Base-by-base conservation (phyloP, 441 rosid genomes). In the Gossypium davidsonii region DNA sequence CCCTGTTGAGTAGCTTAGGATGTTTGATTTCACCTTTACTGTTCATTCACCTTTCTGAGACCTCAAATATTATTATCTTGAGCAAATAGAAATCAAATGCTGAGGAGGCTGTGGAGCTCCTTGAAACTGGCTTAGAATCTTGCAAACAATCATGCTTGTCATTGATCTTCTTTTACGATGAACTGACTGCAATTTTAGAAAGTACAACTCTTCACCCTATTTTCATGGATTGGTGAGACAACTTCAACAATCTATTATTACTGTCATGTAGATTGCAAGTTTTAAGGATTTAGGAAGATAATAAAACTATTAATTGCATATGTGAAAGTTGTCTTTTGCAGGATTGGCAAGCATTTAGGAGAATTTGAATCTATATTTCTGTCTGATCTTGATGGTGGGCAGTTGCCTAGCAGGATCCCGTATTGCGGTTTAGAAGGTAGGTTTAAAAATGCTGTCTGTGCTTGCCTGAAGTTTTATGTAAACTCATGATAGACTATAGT, bases 41-140 rank as follows among this genome's bases (percentile, higher is more conserved):
- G 20, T 63, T 23, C 57, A 18, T 78, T 75, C 26, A 67, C 55
- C 57, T 63, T 68, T 73, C 9, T 65, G 77, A 58, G 61, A 68
- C 72, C 56, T 73, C 3, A 73, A 37, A 46, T 57, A 1, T 44
- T 78, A 37, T 63, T 64, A 11, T 25, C 31, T 51, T 63, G 66
- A 64, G 60, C 18, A 59, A 39, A 67, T 85, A 92, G 98, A 87
- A 84, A 77, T 81, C 89, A 72, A 85, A 84, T 70, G 79, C 83
- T 81, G 85, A 83, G 77, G 98, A 93, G 78, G 87, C 91, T 73
- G 75, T 93, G 88, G 95, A 89, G 77, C 95, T 93, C 75, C 77
- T 93, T 76, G 85, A 82, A 82, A 83, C 87, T 66, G 82, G 91
- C 66, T 77, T 88, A 73, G 90, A 89, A 71, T 91, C 91, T 74